Evolutionary conservation across 257 asterid genomes (phyloP).

Genomic region (Przewalskia tangutica): DNA sequence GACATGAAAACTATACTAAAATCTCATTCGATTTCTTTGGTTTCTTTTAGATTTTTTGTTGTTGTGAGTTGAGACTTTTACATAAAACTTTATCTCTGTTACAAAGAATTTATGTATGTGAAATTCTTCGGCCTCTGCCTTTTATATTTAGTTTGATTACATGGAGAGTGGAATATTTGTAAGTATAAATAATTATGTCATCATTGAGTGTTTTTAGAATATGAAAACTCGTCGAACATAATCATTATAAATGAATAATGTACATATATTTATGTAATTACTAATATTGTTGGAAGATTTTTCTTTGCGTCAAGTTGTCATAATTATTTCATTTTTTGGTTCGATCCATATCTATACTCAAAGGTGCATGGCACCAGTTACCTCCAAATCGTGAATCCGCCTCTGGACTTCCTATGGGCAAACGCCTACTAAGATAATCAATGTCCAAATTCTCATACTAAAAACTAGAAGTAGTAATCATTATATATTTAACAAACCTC

Average conservation of each 20-base stretch:
- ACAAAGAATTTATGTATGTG: no score
- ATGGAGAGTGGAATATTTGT: not conserved
- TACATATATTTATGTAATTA: no score
- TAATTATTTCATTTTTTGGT: no score
- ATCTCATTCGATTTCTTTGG: not conserved
- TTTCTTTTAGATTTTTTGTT: no score
- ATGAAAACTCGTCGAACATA: not conserved
- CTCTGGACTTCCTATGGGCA: no score
- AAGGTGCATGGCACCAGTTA: no score
- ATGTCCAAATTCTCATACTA: not conserved
- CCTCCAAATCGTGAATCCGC: no score
- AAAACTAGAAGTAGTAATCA: not conserved
- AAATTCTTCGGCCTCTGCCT: not conserved
- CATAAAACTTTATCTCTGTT: not conserved
- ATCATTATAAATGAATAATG: no score
- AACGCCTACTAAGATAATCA: not conserved
- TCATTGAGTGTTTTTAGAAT: not conserved
- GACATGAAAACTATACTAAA: not conserved
- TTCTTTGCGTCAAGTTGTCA: no score
- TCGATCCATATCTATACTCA: no score
- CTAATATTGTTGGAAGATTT: no score
- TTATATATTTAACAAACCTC: conserved; percentile 26
- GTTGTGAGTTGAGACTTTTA: not conserved
- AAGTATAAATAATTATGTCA: not conserved
- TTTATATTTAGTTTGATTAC: not conserved